A percentile compares a stretch with the other conserved stretches of the same genome.
These are phyloP conservation scores for Herpetospermum pedunculosum DNA, from an alignment of 306 rosid genomes.

Conservation along the genomic window DNA sequence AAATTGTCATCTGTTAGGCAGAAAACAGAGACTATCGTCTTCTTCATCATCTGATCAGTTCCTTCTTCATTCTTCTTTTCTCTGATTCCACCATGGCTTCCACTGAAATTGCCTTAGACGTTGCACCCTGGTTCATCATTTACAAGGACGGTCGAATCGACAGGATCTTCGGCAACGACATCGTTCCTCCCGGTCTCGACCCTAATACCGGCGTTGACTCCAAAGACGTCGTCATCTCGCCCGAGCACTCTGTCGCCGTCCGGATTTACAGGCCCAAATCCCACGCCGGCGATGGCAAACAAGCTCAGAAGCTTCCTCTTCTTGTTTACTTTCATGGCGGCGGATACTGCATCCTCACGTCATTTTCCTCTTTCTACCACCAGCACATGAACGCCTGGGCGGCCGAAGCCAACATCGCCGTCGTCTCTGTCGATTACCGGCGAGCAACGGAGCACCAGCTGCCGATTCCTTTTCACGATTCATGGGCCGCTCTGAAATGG, in stretches of 20 bases:
- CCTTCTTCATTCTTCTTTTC: neutral
- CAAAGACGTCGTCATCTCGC: conserved; percentile 46
- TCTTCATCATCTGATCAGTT: neutral
- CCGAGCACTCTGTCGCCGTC: conserved; percentile 32
- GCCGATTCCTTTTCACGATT: conserved; percentile 44
- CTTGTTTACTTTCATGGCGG: neutral
- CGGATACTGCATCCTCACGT: neutral
- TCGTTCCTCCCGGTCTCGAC: conserved; percentile 32
- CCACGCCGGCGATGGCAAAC: neutral
- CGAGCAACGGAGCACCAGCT: conserved; percentile 65
- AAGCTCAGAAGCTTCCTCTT: neutral
- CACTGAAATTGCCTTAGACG: conserved; percentile 20
- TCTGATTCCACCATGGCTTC: conserved; percentile 22
- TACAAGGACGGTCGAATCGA: conserved; percentile 54
- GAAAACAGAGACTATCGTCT: neutral
- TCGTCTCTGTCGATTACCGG: conserved; percentile 54
- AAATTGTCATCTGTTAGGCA: neutral
- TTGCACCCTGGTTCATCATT: conserved; percentile 35
- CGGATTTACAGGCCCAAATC: conserved; percentile 46
- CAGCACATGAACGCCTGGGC: conserved; percentile 24
- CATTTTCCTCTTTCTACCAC: conserved; percentile 42
- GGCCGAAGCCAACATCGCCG: conserved; percentile 27
- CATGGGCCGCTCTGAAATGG: conserved; percentile 54
- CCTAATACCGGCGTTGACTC: conserved; percentile 41
- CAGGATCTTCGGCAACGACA: conserved; percentile 25